Evolutionary conservation across 2,329 filamentous ascomycete genomes (phyloP), one percentile per base, ranked within the genome.

Genomic region (Nemania sp.): DNA sequence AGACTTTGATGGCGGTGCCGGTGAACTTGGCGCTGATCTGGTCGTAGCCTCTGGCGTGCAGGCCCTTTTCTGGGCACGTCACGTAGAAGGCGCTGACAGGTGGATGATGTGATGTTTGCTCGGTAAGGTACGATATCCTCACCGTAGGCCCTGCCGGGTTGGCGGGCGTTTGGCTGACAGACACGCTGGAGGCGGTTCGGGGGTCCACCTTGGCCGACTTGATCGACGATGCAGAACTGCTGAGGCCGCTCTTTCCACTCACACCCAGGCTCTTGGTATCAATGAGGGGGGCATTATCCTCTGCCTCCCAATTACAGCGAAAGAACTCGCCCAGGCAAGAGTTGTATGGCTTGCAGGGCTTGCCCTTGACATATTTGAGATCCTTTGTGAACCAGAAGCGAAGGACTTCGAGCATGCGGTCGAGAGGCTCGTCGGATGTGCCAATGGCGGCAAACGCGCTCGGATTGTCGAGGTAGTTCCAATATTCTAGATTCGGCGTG

Each of bases 311-410:
- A 73, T 94, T 96, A 76, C 95, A 98, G 86, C 96, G 74, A 79
- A 99, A 99, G 79, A 99, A 99, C 79, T 99, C 95, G 66, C 95
- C 95, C 52, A 99, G 79, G 37, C 92, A 93, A 49, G 93, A 97
- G 78, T 99, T 99, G 80, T 99, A 99, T 11, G 95, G 95, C 78
- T 99, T 99, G 87, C 94, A 98, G 45, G 95, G 95, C 80, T 93
- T 96, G 62, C 94, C 94, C 80, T 98, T 98, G 75, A 96, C 91
- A 72, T 98, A 99, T 85, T 99, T 99, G 76, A 99, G 76, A 76
- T 99, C 95, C 77, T 99, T 99, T 65, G 95, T 98, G 72, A 98
- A 96, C 95, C 95, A 99, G 78, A 98, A 99, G 62, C 93, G 88
- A 69, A 98, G 78, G 32, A 96, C 92, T 72, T 94, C 93, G 53